Percentiles rank a stretch among this genome's conserved stretches.
These are phyloP conservation scores for Gomphus bonarii DNA, from an alignment of 1,284 basidiomycete species.

Conservation along the genomic window DNA sequence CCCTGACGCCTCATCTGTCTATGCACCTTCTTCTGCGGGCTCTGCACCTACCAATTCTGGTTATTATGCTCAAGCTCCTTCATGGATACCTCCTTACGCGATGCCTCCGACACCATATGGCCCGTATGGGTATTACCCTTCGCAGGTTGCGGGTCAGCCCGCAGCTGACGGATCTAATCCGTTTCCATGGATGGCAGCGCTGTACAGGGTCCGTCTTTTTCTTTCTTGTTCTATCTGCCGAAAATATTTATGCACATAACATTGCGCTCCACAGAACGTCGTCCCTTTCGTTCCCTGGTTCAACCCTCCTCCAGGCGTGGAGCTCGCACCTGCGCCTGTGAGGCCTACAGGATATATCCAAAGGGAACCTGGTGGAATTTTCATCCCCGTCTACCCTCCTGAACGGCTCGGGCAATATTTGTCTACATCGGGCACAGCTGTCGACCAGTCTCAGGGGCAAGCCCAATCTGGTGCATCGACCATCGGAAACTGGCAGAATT, in stretches of 20 bases:
- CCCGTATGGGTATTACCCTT: neutral
- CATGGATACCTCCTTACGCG: slow-evolving; percentile 7
- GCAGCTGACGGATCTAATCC: neutral
- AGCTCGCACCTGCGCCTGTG: slow-evolving; percentile 32
- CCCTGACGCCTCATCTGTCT: slow-evolving; percentile 1
- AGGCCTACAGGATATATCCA: slow-evolving; percentile 62
- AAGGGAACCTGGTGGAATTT: slow-evolving; percentile 49
- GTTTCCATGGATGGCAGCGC: slow-evolving; percentile 7
- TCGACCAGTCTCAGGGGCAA: neutral
- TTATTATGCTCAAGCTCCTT: neutral
- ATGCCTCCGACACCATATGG: neutral
- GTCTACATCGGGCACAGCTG: slow-evolving; percentile 18
- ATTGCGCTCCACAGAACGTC: slow-evolving; percentile 1
- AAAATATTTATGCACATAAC: neutral
- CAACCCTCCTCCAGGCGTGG: slow-evolving; percentile 9
- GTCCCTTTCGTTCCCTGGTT: slow-evolving; percentile 7
- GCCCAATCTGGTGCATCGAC: neutral
- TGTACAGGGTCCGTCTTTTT: slow-evolving; percentile 6
- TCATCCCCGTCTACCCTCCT: slow-evolving; percentile 60
- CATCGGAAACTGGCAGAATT: neutral
- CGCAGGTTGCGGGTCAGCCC: neutral
- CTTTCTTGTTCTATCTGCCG: neutral
- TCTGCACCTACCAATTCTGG: slow-evolving; percentile 1
- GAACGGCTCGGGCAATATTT: slow-evolving; percentile 54
- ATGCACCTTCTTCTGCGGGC: slow-evolving; percentile 7